Conservation (phyloP, 345 rosid species). For the Abelmoschus esculentus region DNA sequence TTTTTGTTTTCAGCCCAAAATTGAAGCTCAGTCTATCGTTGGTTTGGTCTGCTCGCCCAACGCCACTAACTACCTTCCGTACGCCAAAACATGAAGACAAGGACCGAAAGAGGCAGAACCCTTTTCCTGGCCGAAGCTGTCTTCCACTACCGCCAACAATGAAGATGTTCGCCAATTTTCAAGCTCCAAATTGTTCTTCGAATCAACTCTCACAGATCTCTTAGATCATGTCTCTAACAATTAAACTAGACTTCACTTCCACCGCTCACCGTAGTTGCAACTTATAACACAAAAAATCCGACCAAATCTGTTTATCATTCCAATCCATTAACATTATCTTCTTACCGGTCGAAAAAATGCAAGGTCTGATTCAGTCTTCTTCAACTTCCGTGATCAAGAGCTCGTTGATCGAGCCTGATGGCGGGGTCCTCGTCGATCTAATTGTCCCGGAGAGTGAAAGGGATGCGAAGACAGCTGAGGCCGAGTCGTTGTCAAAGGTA, state of each 20-base stretch:
- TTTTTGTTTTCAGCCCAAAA: not conserved
- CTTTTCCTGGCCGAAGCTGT: not conserved
- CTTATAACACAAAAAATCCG: slow-evolving; percentile 9
- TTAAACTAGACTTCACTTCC: slow-evolving; percentile 5
- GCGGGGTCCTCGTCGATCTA: slow-evolving; percentile 66
- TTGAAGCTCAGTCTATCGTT: not conserved
- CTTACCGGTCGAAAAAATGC: slow-evolving; percentile 18
- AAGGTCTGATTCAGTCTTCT: slow-evolving; percentile 4
- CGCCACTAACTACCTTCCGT: not conserved
- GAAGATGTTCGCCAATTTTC: slow-evolving; percentile 11
- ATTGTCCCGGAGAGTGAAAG: slow-evolving; percentile 54
- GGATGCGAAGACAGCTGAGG: slow-evolving; percentile 42
- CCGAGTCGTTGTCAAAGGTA: slow-evolving; percentile 61
- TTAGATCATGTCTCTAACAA: slow-evolving; percentile 2
- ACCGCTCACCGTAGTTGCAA: slow-evolving; percentile 8
- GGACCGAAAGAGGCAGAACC: not conserved
- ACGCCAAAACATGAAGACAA: not conserved
- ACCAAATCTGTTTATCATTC: slow-evolving; percentile 31
- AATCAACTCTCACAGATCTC: not conserved
- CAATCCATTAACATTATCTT: slow-evolving; percentile 28
- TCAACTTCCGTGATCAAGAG: slow-evolving; percentile 29
- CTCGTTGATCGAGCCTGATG: slow-evolving; percentile 93
- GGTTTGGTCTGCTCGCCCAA: not conserved
- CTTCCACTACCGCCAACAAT: slow-evolving; percentile 1
- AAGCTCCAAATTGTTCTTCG: not conserved